phyloP scores from a whole-genome alignment of 2,329 filamentous ascomycete species.

The Aureobasidium sp. region DNA sequence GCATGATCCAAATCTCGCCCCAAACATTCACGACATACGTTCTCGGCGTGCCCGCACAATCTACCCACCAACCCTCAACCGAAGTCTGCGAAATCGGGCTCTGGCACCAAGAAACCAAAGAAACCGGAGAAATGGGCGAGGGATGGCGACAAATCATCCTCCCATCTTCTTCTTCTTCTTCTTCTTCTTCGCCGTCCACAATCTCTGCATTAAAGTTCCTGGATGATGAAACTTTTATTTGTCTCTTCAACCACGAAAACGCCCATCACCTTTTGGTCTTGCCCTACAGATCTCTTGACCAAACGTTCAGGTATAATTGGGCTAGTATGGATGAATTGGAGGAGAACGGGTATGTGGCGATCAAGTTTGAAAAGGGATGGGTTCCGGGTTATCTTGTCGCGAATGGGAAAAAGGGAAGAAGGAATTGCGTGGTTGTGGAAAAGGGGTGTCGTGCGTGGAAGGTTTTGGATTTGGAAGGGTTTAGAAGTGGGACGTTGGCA shows the following conservation, averaged over 20 bases:
- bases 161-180: neutral
- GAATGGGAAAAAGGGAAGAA: neutral
- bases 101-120: neutral
- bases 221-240: neutral
- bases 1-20: neutral
- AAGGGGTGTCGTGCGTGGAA: neutral
- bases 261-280: neutral
- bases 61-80: neutral
- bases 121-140: neutral
- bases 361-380: neutral
- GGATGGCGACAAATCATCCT: neutral
- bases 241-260: neutral
- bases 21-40: neutral
- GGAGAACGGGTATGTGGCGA: neutral
- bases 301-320: neutral
- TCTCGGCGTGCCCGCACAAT: neutral
- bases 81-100: neutral
- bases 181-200: neutral
- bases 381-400: neutral
- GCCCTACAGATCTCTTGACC: neutral
- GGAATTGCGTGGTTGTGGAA: slow-evolving; percentile 7
- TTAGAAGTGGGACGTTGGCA: neutral
- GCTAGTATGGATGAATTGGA: neutral
- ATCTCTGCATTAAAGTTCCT: neutral
- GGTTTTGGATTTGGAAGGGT: slow-evolving; percentile 2